These are phyloP conservation scores for Xerocomellus amylosporus DNA, from an alignment of 768 basidiomycete genomes.

Conservation along the genomic window DNA sequence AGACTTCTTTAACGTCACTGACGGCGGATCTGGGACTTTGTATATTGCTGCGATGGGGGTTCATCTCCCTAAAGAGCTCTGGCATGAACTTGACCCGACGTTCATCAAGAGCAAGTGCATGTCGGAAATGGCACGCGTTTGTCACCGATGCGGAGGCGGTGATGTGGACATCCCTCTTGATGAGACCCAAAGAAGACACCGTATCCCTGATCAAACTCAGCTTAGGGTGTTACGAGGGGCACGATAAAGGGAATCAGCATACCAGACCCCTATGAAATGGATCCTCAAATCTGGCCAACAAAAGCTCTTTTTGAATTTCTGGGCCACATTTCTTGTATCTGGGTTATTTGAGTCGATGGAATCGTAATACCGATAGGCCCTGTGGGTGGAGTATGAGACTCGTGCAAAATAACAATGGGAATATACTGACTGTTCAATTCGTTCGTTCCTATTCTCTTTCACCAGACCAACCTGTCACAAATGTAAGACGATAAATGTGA, in stretches of 20 bases:
- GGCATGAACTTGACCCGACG: constrained; percentile 14
- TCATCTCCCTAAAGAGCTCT: constrained; percentile 11
- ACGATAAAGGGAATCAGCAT: background rate
- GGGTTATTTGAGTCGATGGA: constrained; percentile 28
- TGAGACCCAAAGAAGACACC: constrained; percentile 9
- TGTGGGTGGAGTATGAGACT: background rate
- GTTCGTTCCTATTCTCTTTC: background rate
- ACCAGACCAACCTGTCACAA: background rate
- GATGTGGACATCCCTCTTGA: constrained; percentile 2
- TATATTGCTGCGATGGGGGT: background rate
- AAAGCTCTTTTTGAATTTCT: constrained; percentile 30
- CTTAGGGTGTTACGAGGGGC: background rate
- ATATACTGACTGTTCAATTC: constrained; percentile 2
- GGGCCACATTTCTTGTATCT: background rate
- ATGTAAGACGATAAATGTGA: background rate
- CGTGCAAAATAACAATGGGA: background rate
- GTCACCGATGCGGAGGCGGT: constrained; percentile 4
- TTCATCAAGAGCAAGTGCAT: constrained; percentile 16
- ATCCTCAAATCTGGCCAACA: constrained; percentile 23
- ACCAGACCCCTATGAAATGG: constrained; percentile 38
- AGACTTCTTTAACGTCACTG: constrained; percentile 11
- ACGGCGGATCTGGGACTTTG: background rate
- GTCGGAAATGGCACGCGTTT: constrained; percentile 14
- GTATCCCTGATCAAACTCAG: constrained; percentile 8
- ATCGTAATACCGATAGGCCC: background rate